phyloP scores from a whole-genome alignment of 2,329 filamentous ascomycete genomes.

The Didymella glomerata region DNA sequence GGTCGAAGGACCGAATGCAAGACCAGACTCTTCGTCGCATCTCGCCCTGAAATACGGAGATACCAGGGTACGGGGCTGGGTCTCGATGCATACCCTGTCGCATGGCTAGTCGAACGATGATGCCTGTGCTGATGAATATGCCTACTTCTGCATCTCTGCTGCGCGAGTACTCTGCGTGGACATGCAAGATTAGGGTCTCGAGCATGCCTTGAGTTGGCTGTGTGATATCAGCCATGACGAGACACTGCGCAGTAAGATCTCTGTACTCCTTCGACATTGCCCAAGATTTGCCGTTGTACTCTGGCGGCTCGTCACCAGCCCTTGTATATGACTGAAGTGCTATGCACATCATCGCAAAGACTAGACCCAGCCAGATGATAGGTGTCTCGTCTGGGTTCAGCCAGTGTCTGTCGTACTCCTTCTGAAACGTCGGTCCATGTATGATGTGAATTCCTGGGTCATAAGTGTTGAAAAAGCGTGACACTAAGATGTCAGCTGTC shows the following conservation, averaged over 20 bases:
- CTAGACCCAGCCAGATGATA: slow-evolving; percentile 79
- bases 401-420: slow-evolving; percentile 73
- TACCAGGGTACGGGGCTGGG: slow-evolving; percentile 74
- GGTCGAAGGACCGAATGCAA: slow-evolving; percentile 75
- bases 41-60: slow-evolving; percentile 79
- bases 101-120: slow-evolving; percentile 70
- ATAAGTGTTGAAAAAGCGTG: slow-evolving; percentile 88
- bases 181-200: slow-evolving; percentile 79
- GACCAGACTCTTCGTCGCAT: slow-evolving; percentile 72
- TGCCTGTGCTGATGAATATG: slow-evolving; percentile 67
- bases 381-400: slow-evolving; percentile 74
- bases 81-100: slow-evolving; percentile 83
- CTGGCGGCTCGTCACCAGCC: slow-evolving; percentile 79
- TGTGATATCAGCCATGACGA: slow-evolving; percentile 79
- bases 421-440: slow-evolving; percentile 79
- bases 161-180: slow-evolving; percentile 77
- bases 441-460: slow-evolving; percentile 68
- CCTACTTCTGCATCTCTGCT: slow-evolving; percentile 77
- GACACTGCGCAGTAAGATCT: slow-evolving; percentile 77
- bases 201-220: slow-evolving; percentile 77
- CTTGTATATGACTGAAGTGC: slow-evolving; percentile 82
- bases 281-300: slow-evolving; percentile 73
- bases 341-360: slow-evolving; percentile 79
- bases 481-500: slow-evolving; percentile 83
- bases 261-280: slow-evolving; percentile 66